Conservation (phyloP, 371 early-diverging fungal genomes). For the Lichtheimia hyalospora region DNA sequence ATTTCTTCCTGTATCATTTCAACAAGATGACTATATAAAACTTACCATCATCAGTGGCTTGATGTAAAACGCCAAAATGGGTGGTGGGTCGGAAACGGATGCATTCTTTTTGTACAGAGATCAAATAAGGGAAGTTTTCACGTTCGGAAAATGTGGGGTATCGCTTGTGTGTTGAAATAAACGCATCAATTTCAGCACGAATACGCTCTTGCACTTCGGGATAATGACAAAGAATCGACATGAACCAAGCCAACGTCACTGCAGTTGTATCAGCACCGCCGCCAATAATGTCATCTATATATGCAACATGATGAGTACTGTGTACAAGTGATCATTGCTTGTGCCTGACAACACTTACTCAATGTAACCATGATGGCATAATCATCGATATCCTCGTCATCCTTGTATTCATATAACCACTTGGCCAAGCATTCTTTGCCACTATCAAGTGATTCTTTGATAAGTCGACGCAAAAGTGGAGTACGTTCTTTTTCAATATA, state of each 20-base stretch:
- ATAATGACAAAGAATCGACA: conserved; percentile 16
- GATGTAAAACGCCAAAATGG: conserved; percentile 17
- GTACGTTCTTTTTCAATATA: conserved; percentile 10
- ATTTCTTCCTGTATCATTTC: not conserved
- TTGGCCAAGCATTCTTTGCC: conserved; percentile 18
- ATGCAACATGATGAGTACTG: not conserved
- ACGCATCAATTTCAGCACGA: conserved; percentile 13
- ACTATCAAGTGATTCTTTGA: conserved; percentile 11
- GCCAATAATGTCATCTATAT: conserved; percentile 7
- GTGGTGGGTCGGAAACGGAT: conserved; percentile 19
- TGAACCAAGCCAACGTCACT: conserved; percentile 14
- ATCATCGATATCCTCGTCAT: conserved; percentile 20
- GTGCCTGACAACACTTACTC: conserved; percentile 12
- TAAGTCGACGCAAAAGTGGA: conserved; percentile 9
- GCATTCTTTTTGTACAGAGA: conserved; percentile 25
- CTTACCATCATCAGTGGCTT: conserved; percentile 22
- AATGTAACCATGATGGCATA: conserved; percentile 15
- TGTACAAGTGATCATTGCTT: too few species aligned
- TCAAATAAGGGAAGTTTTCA: conserved; percentile 14
- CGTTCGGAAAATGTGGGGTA: conserved; percentile 20
- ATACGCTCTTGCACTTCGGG: conserved; percentile 21
- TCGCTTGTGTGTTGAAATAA: conserved; percentile 9
- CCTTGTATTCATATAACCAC: conserved; percentile 9
- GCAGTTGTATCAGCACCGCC: conserved; percentile 26
- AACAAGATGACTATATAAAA: not conserved